phyloP scores from a whole-genome alignment of 768 basidiomycete species.

The Tubosaeta brunneosetosa region DNA sequence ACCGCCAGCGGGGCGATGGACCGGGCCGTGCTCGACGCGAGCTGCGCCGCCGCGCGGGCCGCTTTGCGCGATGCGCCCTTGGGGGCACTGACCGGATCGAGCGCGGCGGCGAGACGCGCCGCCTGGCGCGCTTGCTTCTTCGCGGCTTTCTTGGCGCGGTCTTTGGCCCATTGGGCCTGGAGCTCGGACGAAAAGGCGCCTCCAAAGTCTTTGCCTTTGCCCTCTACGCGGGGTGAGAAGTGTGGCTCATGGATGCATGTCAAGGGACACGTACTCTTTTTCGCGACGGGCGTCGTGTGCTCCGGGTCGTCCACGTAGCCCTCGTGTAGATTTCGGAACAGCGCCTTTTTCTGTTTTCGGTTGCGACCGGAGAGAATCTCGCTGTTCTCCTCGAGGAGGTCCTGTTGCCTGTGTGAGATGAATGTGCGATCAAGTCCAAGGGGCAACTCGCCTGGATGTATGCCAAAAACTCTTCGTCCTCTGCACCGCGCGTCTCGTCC shows the following conservation, averaged over 20 bases:
- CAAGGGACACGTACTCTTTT: constrained; percentile 44
- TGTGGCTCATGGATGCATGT: neutral
- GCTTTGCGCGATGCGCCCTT: constrained; percentile 67
- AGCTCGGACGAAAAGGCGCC: constrained; percentile 50
- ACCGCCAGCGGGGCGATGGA: constrained; percentile 44
- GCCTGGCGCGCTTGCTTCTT: constrained; percentile 58
- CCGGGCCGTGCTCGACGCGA: constrained; percentile 36
- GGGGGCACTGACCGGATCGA: constrained; percentile 59
- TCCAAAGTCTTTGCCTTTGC: constrained; percentile 7
- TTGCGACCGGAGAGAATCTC: constrained; percentile 42
- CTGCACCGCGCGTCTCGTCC: constrained; percentile 38
- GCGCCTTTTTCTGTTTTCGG: constrained; percentile 46
- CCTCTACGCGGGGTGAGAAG: constrained; percentile 3
- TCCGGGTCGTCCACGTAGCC: constrained; percentile 38
- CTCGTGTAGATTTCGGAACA: constrained; percentile 58
- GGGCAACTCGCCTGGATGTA: constrained; percentile 46
- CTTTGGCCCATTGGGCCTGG: constrained; percentile 68
- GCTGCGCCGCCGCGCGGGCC: constrained; percentile 51
- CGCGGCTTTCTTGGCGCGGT: constrained; percentile 80
- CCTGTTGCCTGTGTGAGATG: constrained; percentile 35
- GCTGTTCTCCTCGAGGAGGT: constrained; percentile 55
- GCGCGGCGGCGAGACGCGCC: constrained; percentile 49
- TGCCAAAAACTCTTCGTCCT: constrained; percentile 55
- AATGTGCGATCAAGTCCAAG: neutral
- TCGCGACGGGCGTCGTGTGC: constrained; percentile 21